These are phyloP conservation scores for Hypoxylon lenormandii DNA, from an alignment of 495 filamentous ascomycete genomes.

Conservation along the genomic window DNA sequence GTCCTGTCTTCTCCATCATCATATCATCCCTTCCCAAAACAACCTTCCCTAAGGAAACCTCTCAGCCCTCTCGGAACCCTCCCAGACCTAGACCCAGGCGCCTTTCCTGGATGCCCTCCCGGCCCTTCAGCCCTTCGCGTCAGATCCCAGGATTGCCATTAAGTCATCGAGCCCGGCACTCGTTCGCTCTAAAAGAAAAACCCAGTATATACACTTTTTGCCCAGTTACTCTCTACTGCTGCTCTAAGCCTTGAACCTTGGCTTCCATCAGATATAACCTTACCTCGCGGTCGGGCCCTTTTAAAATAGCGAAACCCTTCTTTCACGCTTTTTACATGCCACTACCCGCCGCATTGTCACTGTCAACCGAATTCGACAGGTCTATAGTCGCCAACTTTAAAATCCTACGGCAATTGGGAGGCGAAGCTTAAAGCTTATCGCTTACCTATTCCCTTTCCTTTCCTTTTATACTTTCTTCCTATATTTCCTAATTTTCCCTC, in stretches of 20 bases:
- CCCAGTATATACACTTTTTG: conserved; percentile 1
- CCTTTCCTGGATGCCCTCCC: not conserved
- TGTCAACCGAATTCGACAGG: conserved; percentile 30
- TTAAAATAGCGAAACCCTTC: conserved; percentile 7
- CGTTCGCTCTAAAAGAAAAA: too few species aligned
- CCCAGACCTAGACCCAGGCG: not conserved
- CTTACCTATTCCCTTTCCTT: conserved; percentile 8
- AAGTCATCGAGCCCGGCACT: conserved; percentile 30
- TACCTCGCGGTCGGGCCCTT: conserved; percentile 9
- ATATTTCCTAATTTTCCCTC: not conserved
- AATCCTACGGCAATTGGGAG: conserved; percentile 43
- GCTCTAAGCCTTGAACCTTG: conserved; percentile 15
- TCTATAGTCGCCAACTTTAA: conserved; percentile 34
- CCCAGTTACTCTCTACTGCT: too few species aligned
- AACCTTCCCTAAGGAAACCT: too few species aligned
- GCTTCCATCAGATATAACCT: conserved; percentile 31
- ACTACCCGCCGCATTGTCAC: conserved; percentile 35
- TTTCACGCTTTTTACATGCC: conserved; percentile 27
- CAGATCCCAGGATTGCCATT: conserved; percentile 22
- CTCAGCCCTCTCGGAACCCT: too few species aligned
- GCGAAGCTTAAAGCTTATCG: conserved; percentile 29
- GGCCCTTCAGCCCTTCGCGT: conserved; percentile 41
- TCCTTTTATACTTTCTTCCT: conserved; percentile 8
- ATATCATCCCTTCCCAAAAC: conserved; percentile 29
- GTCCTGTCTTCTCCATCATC: conserved; percentile 37